Evolutionary conservation across 1,139 yeast genomes (phyloP), one percentile per base, ranked within the genome.

Genomic region (Pneumocystis murina): DNA sequence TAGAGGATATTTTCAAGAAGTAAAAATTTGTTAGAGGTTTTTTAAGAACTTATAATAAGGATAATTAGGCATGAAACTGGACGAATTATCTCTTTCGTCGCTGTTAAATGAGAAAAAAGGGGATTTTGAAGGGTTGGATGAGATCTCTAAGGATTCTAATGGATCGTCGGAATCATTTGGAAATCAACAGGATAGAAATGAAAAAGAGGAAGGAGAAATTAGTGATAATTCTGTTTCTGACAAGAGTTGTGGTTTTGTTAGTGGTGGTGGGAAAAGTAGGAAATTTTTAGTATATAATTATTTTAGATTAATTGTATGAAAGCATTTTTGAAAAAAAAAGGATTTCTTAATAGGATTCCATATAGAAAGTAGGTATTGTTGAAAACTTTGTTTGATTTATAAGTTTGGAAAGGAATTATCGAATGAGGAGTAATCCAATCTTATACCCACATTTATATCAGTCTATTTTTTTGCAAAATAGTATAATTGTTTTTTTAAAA

Each of bases 161-260:
- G 30, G 24, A 4, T 4, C 33, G 1, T 24, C 12, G 8, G 16
- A 48, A 14, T 12, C n/a, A 0, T 1, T 12, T 24, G 33, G 10
- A 10, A 24, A 48, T 24, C n/a, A 48, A 3, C n/a, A 48, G 12
- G 28, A 24, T 48, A 24, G 1, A 2, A 30, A 48, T 48, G 60
- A 58, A 30, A 38, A 40, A 30, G 60, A 58, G 20, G 60, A 58
- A 6, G 60, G 60, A 12, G 60, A 58, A 36, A 58, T 58, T 14
- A 58, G 60, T 4, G 60, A 58, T 40, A 14, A 20, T 24, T 16
- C 30, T 1, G n/a, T 20, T 10, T 12, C 33, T 48, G 55, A 24
- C 5, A 48, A 24, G 33, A 12, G 4, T 7, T 12, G 1, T 12
- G 16, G n/a, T 2, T 48, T 10, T 48, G 33, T 24, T 48, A 3